Conservation (phyloP, 306 rosid species). For the Malus orientalis region DNA sequence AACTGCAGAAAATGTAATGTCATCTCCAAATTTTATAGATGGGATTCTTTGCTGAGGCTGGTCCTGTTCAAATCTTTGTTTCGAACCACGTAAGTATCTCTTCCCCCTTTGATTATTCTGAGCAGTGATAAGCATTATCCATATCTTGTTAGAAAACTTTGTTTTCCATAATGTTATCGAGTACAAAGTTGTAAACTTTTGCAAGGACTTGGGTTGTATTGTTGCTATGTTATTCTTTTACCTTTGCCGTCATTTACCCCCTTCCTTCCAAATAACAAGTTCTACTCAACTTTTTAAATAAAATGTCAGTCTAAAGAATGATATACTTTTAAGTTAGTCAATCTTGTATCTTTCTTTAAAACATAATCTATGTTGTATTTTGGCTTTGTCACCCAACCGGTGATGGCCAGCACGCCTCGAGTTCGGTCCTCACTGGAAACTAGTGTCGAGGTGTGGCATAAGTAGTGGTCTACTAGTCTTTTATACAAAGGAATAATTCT, state of each 20-base stretch:
- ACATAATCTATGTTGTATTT: not conserved
- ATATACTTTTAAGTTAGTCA: not conserved
- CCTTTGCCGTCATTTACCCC: not conserved
- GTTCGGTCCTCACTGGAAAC: too few species aligned
- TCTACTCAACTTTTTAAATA: not conserved
- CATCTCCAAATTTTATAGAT: conserved; percentile 41
- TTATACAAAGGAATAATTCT: not conserved
- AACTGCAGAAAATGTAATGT: not conserved
- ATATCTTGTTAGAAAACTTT: not conserved
- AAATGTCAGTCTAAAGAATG: not conserved
- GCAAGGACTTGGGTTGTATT: not conserved
- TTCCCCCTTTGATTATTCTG: not conserved
- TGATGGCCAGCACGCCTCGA: too few species aligned
- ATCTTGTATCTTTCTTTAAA: not conserved
- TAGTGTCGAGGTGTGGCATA: not conserved
- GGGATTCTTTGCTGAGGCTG: conserved; percentile 98
- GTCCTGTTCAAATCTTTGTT: conserved; percentile 96
- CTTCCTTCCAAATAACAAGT: not conserved
- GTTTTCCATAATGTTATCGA: not conserved
- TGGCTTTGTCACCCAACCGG: too few species aligned
- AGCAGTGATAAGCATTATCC: not conserved
- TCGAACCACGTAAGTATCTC: conserved; percentile 73
- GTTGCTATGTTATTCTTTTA: not conserved
- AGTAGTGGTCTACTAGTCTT: not conserved
- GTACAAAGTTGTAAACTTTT: not conserved